Conservation (phyloP, 768 basidiomycete species). For the Astraeus odoratus region DNA sequence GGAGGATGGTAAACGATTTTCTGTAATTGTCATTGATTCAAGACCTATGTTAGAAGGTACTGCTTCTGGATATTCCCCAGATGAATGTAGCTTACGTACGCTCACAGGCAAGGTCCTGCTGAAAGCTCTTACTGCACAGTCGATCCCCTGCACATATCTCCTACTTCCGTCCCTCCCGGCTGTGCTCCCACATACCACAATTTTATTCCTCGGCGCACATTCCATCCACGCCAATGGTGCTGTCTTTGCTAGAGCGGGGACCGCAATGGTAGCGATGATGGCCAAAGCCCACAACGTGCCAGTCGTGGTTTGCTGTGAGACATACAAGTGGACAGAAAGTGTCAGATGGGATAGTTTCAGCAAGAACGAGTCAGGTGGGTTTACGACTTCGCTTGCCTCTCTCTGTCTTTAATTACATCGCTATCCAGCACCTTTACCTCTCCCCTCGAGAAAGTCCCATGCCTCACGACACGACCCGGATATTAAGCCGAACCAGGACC, state of each 20-base stretch:
- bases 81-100: neutral
- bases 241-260: constrained; percentile 90
- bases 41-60: constrained; percentile 87
- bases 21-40: constrained; percentile 93
- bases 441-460: constrained; percentile 11
- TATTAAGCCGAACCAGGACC: constrained; percentile 35
- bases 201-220: constrained; percentile 87
- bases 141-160: constrained; percentile 83
- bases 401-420: neutral
- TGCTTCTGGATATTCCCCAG: neutral
- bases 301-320: constrained; percentile 95
- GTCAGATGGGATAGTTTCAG: constrained; percentile 92
- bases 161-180: constrained; percentile 83
- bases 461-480: constrained; percentile 13
- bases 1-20: constrained; percentile 68
- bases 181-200: constrained; percentile 73
- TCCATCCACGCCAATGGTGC: constrained; percentile 93
- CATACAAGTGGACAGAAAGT: constrained; percentile 94
- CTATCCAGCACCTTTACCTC: constrained; percentile 26
- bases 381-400: neutral
- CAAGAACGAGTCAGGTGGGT: constrained; percentile 89
- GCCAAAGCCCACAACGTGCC: constrained; percentile 84
- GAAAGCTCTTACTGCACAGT: constrained; percentile 55
- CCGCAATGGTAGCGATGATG: constrained; percentile 95
- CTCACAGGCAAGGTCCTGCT: constrained; percentile 71